These are phyloP conservation scores for Ophioceras dolichostomum DNA, from an alignment of 2,329 filamentous ascomycete genomes.

Conservation along the genomic window DNA sequence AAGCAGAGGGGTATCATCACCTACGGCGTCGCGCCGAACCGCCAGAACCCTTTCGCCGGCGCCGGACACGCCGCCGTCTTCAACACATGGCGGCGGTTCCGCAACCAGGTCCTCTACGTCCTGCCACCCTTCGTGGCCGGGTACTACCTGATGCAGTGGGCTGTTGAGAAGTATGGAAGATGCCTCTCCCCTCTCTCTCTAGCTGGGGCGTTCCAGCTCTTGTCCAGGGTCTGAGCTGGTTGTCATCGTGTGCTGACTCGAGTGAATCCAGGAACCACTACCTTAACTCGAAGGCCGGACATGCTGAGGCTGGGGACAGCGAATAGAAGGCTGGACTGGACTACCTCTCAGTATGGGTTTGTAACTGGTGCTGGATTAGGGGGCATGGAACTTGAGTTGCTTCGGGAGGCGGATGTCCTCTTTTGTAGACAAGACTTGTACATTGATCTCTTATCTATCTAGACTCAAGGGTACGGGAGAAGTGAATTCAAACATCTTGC, in stretches of 20 bases:
- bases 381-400: background rate
- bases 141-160: conserved; percentile 85
- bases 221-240: too few relatives aligned
- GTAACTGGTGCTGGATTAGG: background rate
- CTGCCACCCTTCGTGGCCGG: conserved; percentile 64
- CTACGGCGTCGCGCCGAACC: conserved; percentile 77
- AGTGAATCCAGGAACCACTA: conserved; percentile 81
- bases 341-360: too few relatives aligned
- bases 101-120: conserved; percentile 80
- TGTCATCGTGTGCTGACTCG: conserved; percentile 7
- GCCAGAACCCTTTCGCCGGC: conserved; percentile 77
- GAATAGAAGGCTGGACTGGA: conserved; percentile 28
- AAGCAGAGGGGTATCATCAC: conserved; percentile 48
- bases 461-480: too few relatives aligned
- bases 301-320: conserved; percentile 35
- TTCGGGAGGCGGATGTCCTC: background rate
- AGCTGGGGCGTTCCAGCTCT: too few relatives aligned
- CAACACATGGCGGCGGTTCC: conserved; percentile 85
- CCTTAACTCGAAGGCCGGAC: conserved; percentile 68
- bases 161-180: conserved; percentile 68
- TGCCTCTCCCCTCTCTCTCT: background rate
- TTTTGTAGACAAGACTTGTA: conserved; percentile 4
- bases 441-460: too few relatives aligned
- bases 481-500: too few relatives aligned
- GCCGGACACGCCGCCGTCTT: conserved; percentile 73